Evolutionary conservation across 352 stramenopile genomes (phyloP), one percentile per base, ranked within the genome.

Genomic region (Globisporangium cystogenes): DNA sequence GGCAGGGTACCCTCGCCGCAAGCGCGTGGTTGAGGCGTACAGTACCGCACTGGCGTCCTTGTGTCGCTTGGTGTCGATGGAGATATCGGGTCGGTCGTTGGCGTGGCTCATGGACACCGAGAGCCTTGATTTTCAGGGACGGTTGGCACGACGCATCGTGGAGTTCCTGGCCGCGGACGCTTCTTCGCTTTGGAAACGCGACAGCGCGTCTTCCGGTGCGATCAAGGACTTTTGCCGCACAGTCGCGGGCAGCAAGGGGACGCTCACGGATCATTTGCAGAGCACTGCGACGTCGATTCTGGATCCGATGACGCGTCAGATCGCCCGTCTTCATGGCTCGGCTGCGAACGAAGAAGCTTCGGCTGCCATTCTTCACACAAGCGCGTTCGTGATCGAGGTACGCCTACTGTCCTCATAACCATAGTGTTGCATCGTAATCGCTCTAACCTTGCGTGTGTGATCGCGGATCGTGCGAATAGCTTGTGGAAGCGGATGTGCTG

Each of bases 191-290:
- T 69, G 48, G 62, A 44, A 37, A 20, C 52, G 47, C 49, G 53
- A 57, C 55, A 18, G 31, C 47, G 46, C 40, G 15, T 26, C 36
- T 26, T 48, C 67, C 44, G 41, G 60, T 4, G 59, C 60, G 27
- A 64, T 75, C 47, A 58, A 63, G 48, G 31, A 48, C 23, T 76
- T 75, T 50, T 73, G 65, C 46, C 20, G 31, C 46, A n/a, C 39
- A n/a, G 40, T 73, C 1, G 43, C 59, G 39, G n/a, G 37, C 8
- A 41, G 39, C 16, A 67, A 36, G 14, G 46, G 58, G 29, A 27
- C 57, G 1, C 70, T 66, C 52, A 35, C 56, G 27, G 11, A 53
- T n/a, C 50, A 75, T 45, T 24, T 77, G 6, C 54, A 59, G 15
- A 43, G 53, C 29, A 51, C 20, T 14, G 54, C 65, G n/a, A 60